Evolutionary conservation across 2,329 filamentous ascomycete species (phyloP).

Genomic region (Sphaerulina populicola): DNA sequence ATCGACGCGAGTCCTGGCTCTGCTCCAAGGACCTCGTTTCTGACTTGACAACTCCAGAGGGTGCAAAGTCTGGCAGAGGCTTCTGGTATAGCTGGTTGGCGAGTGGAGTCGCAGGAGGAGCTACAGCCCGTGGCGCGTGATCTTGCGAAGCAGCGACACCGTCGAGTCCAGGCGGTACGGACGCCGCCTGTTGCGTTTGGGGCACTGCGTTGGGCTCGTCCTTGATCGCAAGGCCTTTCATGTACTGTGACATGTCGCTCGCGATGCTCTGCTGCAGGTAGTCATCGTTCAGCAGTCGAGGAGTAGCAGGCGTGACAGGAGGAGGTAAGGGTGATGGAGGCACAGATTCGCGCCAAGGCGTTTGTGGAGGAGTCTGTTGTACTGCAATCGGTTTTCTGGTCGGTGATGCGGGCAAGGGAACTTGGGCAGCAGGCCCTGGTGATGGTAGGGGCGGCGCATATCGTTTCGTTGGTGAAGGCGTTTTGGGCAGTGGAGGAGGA

Average conservation of each 20-base stretch:
- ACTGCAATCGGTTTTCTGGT: constrained; percentile 34
- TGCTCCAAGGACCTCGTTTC: neutral
- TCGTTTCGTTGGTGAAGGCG: constrained; percentile 40
- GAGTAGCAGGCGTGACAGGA: constrained; percentile 28
- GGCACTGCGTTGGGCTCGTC: constrained; percentile 29
- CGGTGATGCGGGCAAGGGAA: constrained; percentile 42
- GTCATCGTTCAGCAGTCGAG: constrained; percentile 36
- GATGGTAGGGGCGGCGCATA: constrained; percentile 29
- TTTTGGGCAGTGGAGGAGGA: constrained; percentile 32
- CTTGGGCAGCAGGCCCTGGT: constrained; percentile 35
- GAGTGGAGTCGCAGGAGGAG: constrained; percentile 7
- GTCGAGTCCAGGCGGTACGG: constrained; percentile 5
- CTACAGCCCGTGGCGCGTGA: constrained; percentile 9
- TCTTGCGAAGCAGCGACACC: constrained; percentile 10
- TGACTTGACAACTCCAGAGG: constrained; percentile 12
- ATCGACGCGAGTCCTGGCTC: neutral
- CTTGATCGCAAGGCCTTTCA: constrained; percentile 30
- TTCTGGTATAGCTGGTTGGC: constrained; percentile 30
- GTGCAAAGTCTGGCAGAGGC: constrained; percentile 28
- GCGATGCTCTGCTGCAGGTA: constrained; percentile 44
- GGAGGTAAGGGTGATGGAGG: constrained; percentile 28
- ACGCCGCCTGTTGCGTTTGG: constrained; percentile 14
- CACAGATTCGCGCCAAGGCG: constrained; percentile 24
- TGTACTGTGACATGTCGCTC: constrained; percentile 36
- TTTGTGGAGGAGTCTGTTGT: constrained; percentile 32